Base-by-base conservation (phyloP, 2,329 filamentous ascomycete species). In the Botrytis sinoallii region DNA sequence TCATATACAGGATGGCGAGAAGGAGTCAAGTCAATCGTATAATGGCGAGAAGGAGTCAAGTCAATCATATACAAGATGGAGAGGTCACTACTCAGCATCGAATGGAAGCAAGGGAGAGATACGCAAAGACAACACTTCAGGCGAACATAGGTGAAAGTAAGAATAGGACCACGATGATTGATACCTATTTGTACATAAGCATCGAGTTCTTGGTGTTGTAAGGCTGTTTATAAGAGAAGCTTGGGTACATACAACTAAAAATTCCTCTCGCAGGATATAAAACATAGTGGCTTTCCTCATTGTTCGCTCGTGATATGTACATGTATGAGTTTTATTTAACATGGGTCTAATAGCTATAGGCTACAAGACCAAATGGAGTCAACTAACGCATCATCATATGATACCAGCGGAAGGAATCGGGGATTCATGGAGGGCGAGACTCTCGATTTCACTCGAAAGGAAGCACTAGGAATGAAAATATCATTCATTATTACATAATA, bases 401-500 rank as follows among this genome's bases (percentile, higher is more conserved):
- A n/a, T 67, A 16, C 9, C 25, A n/a, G 32, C 65, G 46, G 65
- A 35, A 29, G 32, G 12, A 40, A 67, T 40, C 65, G 46, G 46
- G 16, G 10, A 20, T 1, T 35, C 22, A 22, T 55, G 18, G 46
- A 66, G 46, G 12, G 35, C 44, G 22, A 66, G 44, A 52, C 1
- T 38, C 3, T 25, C 42, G 20, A n/a, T 9, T 22, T n/a, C 22
- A 48, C 32, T 38, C 12, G 32, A 52, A 52, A 40, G 20, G 64
- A 67, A 67, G 35, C 32, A 67, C 16, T 38, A 57, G 48, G 48
- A 68, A 57, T 22, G n/a, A 57, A 29, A 44, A 32, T 38, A 10
- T 44, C 38, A 57, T 25, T 42, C 20, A 2, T 32, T 69, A 18
- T 69, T 69, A 69, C 66, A 38, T 57, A 69, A 69, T 69, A 20